Percentiles rank a stretch among this genome's conserved stretches.
Evolutionary conservation across 2,329 filamentous ascomycete genomes (phyloP).

Genomic region (Botrytis paeoniae): DNA sequence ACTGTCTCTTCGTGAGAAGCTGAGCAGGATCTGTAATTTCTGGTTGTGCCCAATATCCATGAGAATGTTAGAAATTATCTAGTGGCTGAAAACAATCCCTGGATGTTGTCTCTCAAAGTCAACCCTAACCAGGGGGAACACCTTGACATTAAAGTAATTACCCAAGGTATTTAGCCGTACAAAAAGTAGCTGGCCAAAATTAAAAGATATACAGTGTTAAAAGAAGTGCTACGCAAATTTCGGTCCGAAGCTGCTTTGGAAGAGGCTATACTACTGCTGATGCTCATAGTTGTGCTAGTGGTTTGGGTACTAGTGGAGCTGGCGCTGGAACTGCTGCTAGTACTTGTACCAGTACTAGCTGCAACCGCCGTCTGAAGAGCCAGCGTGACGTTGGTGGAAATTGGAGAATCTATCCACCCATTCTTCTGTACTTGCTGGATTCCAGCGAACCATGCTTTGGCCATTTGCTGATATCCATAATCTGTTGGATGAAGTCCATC

Average conservation of each 20-base stretch:
- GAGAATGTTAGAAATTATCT: not conserved
- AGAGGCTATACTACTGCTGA: not conserved
- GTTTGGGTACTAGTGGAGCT: not conserved
- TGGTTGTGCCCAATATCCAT: not conserved
- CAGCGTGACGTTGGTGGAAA: not conserved
- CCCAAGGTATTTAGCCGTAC: not conserved
- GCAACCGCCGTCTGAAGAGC: not conserved
- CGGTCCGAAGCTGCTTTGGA: not conserved
- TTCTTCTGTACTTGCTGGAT: conserved; percentile 15
- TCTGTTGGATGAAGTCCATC: conserved; percentile 29
- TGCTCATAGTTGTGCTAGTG: not conserved
- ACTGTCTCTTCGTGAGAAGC: not conserved
- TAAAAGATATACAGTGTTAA: not conserved
- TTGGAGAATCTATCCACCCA: conserved; percentile 15
- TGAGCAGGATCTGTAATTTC: not conserved
- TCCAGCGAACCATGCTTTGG: conserved; percentile 20
- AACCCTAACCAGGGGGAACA: fast-evolving
- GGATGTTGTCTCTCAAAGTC: not conserved
- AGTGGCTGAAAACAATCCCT: not conserved
- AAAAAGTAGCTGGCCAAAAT: not conserved
- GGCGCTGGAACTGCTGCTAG: not conserved
- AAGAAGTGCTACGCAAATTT: no score
- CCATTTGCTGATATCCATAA: conserved; percentile 27
- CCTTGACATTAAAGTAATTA: not conserved
- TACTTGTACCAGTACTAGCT: not conserved